phyloP scores from a whole-genome alignment of 257 asterid genomes.

The Anisodus tanguticus region DNA sequence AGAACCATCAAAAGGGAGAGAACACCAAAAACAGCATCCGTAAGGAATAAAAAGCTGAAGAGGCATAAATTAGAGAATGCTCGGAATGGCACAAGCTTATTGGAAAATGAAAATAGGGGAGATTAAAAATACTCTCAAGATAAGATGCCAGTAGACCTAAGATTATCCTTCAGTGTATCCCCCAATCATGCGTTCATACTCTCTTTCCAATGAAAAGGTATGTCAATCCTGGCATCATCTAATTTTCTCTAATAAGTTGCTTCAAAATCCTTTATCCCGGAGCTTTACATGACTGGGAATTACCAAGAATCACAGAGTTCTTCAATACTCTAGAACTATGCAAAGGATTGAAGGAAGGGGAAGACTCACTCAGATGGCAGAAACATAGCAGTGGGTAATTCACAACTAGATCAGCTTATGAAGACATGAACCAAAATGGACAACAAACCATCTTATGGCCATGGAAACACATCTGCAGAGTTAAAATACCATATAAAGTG shows the following conservation, averaged over 20 bases:
- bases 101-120: not conserved
- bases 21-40: not conserved
- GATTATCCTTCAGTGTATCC: not conserved
- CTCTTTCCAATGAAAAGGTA: not conserved
- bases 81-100: not conserved
- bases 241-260: slow-evolving; percentile 16
- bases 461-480: too few species aligned
- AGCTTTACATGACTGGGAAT: not conserved
- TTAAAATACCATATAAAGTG: too few species aligned
- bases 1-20: slow-evolving; percentile 1
- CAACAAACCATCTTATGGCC: too few species aligned
- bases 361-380: too few species aligned
- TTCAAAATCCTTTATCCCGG: not conserved
- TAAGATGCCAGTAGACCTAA: not conserved
- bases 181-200: not conserved
- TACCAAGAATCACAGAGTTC: too few species aligned
- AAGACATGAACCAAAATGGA: too few species aligned
- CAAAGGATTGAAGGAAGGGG: too few species aligned
- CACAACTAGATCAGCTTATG: too few species aligned
- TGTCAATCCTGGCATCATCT: slow-evolving; percentile 19
- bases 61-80: not conserved
- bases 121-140: slow-evolving; percentile 16
- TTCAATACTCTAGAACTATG: too few species aligned
- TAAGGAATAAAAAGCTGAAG: slow-evolving; percentile 9
- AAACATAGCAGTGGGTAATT: too few species aligned